Percentiles rank a stretch among this genome's conserved stretches.
phyloP scores from a whole-genome alignment of 1,284 basidiomycete genomes.

The Vanrija sp. region DNA sequence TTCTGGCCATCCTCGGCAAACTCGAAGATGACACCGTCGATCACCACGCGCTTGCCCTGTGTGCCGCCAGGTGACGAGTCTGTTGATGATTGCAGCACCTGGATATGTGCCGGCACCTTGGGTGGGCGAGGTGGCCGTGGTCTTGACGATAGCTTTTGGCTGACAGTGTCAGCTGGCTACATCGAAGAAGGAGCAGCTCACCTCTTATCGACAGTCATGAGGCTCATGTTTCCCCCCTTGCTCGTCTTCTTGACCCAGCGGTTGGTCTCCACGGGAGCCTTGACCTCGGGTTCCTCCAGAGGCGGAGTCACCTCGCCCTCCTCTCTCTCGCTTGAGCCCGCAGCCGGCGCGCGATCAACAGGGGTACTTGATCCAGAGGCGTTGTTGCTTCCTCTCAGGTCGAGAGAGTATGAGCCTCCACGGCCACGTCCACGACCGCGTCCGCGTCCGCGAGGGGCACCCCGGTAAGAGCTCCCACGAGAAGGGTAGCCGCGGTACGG shows the following conservation, averaged over 20 bases:
- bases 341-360: background rate
- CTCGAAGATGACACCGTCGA: conserved; percentile 54
- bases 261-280: background rate
- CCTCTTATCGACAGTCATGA: conserved; percentile 49
- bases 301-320: conserved; percentile 12
- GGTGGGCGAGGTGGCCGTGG: conserved; percentile 16
- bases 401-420: conserved; percentile 1
- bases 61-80: conserved; percentile 21
- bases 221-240: conserved; percentile 44
- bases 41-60: conserved; percentile 45
- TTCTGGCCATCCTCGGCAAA: conserved; percentile 53
- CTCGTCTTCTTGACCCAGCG: conserved; percentile 43
- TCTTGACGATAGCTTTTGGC: conserved; percentile 18
- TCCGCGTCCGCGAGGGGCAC: background rate
- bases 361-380: background rate
- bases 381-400: background rate
- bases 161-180: background rate
- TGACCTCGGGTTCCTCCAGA: background rate
- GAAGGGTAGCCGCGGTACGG: conserved; percentile 30
- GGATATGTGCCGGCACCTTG: conserved; percentile 28
- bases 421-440: conserved; percentile 8
- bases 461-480: conserved; percentile 14
- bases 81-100: conserved; percentile 28
- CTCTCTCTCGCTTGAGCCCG: conserved; percentile 2
- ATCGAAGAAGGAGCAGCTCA: conserved; percentile 5